Evolutionary conservation across 2,329 filamentous ascomycete species (phyloP).

Genomic region (Onygenales sp.): DNA sequence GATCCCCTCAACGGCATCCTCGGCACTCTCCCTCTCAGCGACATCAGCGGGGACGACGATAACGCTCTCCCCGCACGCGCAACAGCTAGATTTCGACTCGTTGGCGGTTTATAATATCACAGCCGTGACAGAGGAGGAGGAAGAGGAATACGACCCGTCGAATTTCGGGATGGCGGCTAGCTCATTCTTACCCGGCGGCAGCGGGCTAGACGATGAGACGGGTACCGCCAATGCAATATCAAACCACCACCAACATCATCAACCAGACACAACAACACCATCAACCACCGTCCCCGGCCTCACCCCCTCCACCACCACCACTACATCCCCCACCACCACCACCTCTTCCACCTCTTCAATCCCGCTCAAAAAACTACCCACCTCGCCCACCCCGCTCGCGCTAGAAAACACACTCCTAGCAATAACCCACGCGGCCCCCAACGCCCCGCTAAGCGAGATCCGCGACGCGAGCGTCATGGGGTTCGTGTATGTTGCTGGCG

Average conservation of each 20-base stretch:
- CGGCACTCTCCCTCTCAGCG: constrained; percentile 24
- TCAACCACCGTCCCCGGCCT: constrained; percentile 4
- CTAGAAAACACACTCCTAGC: constrained; percentile 78
- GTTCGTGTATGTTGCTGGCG: constrained; percentile 85
- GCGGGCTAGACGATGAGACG: constrained; percentile 16
- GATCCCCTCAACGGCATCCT: constrained; percentile 28
- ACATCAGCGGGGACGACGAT: constrained; percentile 43
- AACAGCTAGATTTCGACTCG: constrained; percentile 68
- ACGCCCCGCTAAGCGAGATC: constrained; percentile 61
- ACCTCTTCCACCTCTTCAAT: constrained; percentile 15
- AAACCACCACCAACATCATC: constrained; percentile 13
- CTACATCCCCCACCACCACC: constrained; percentile 18
- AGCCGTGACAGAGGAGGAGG: constrained; percentile 43
- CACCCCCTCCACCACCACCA: constrained; percentile 20
- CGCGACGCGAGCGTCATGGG: constrained; percentile 79
- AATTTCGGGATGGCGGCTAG: constrained; percentile 21
- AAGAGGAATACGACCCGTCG: constrained; percentile 27
- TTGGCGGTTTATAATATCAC: constrained; percentile 63
- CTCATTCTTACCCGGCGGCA: constrained; percentile 27
- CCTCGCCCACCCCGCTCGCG: constrained; percentile 37
- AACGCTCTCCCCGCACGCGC: constrained; percentile 77
- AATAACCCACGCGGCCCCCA: constrained; percentile 66
- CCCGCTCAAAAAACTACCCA: constrained; percentile 47
- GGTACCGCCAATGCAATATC: constrained; percentile 9
- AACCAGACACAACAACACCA: neutral